A percentile compares a stretch with the other conserved stretches of the same genome.
These are phyloP conservation scores for Pseudogymnoascus sp. DNA, from an alignment of 2,329 filamentous ascomycete genomes.

Conservation along the genomic window DNA sequence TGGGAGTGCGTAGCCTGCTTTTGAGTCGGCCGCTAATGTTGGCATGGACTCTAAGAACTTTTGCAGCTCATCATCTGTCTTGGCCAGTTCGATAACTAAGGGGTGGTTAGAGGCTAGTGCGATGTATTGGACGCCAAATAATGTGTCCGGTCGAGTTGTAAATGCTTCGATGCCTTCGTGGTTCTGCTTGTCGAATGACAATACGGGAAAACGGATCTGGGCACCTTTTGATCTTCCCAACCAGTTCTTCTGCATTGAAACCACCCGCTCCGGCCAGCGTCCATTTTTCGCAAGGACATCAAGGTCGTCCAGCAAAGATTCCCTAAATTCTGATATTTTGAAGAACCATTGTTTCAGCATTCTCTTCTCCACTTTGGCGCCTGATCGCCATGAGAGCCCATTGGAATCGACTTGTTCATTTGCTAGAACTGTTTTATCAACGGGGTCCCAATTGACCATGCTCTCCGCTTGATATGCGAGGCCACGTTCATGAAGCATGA, in stretches of 20 bases:
- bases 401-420: constrained; percentile 90
- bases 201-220: constrained; percentile 60
- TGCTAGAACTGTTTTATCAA: constrained; percentile 81
- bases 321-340: constrained; percentile 70
- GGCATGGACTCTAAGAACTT: constrained; percentile 59
- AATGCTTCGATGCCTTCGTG: constrained; percentile 59
- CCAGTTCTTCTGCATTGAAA: constrained; percentile 83
- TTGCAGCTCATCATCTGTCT: constrained; percentile 51
- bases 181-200: constrained; percentile 32
- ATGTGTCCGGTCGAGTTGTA: constrained; percentile 76
- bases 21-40: constrained; percentile 45
- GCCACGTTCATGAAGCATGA: constrained; percentile 64
- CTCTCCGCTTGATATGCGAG: constrained; percentile 78
- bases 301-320: constrained; percentile 63
- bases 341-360: constrained; percentile 86
- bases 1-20: constrained; percentile 59
- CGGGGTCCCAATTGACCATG: constrained; percentile 81
- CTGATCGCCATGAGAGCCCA: constrained; percentile 79
- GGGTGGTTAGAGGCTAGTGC: constrained; percentile 69
- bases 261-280: constrained; percentile 73
- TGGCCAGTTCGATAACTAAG: constrained; percentile 53
- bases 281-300: constrained; percentile 53
- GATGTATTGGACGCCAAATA: constrained; percentile 81
- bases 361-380: constrained; percentile 72
- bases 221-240: constrained; percentile 71